These are phyloP conservation scores for Apostasia ramifera DNA, from an alignment of 106 monocot species.

Conservation along the genomic window DNA sequence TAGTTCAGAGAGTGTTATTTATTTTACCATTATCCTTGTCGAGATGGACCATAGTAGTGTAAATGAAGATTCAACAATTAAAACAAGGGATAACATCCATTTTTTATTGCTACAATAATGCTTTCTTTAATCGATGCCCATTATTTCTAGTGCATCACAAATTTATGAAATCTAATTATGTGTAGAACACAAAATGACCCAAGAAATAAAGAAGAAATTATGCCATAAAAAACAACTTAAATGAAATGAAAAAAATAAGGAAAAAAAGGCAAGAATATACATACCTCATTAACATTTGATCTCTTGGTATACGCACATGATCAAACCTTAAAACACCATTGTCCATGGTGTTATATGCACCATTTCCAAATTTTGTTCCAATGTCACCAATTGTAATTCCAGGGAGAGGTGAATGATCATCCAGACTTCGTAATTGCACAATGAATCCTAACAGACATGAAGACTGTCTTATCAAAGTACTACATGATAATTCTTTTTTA, in stretches of 20 bases:
- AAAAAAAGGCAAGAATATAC: slow-evolving; percentile 2
- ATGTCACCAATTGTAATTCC: slow-evolving; percentile 94
- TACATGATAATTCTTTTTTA: background rate
- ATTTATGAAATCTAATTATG: too few relatives aligned
- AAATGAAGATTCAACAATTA: too few relatives aligned
- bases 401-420: slow-evolving; percentile 90
- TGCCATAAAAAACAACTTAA: background rate
- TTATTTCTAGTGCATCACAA: too few relatives aligned
- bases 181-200: background rate
- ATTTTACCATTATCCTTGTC: too few relatives aligned
- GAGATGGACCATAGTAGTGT: too few relatives aligned
- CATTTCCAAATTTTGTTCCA: slow-evolving; percentile 96
- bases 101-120: too few relatives aligned
- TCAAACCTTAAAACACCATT: slow-evolving; percentile 91
- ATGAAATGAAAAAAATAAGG: slow-evolving; percentile 4
- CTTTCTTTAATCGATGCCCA: too few relatives aligned
- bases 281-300: slow-evolving; percentile 97
- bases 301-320: slow-evolving; percentile 89
- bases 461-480: slow-evolving; percentile 2
- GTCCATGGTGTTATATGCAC: slow-evolving; percentile 95
- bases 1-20: too few relatives aligned
- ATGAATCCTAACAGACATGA: slow-evolving; percentile 64
- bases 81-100: too few relatives aligned
- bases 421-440: slow-evolving; percentile 89
- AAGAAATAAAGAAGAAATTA: background rate